A percentile compares a stretch with the other conserved stretches of the same genome.
Conservation (phyloP, 495 filamentous ascomycete genomes). For the Neurospora cerealis region DNA sequence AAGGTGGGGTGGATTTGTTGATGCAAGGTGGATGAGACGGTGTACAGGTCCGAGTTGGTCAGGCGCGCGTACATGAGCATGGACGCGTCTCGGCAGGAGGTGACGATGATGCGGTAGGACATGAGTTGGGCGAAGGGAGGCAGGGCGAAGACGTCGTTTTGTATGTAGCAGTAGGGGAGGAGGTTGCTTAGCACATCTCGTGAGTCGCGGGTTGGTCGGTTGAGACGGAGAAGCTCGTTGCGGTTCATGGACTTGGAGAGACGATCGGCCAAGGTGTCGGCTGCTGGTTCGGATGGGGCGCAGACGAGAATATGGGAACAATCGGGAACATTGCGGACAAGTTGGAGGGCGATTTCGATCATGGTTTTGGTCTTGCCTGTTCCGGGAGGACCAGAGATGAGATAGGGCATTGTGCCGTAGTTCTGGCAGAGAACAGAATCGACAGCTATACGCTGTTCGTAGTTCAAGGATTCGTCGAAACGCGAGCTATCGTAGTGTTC, state of each 20-base stretch:
- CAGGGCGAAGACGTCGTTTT: conserved; percentile 34
- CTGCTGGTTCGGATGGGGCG: conserved; percentile 46
- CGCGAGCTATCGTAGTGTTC: conserved; percentile 5
- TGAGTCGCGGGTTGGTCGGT: conserved; percentile 35
- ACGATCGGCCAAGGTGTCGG: conserved; percentile 41
- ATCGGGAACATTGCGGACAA: conserved; percentile 10
- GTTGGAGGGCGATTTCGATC: conserved; percentile 36
- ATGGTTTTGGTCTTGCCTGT: conserved; percentile 49
- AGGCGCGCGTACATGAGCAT: conserved; percentile 40
- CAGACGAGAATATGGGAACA: conserved; percentile 42
- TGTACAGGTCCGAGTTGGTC: conserved; percentile 27
- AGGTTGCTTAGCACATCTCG: conserved; percentile 37
- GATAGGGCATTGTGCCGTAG: conserved; percentile 40
- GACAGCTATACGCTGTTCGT: conserved; percentile 41
- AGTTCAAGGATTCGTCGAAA: conserved; percentile 37
- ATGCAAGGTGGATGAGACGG: conserved; percentile 12
- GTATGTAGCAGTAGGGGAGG: conserved; percentile 39
- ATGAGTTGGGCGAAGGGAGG: conserved; percentile 42
- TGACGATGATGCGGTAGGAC: conserved; percentile 39
- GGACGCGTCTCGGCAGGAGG: conserved; percentile 40
- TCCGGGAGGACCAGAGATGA: conserved; percentile 45
- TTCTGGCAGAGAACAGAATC: conserved; percentile 32
- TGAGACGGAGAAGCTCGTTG: conserved; percentile 37
- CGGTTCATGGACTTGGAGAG: conserved; percentile 31
- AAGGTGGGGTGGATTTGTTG: conserved; percentile 10